Evolutionary conservation across 2,329 filamentous ascomycete species (phyloP), one percentile per base, ranked within the genome.

Genomic region (Fusarium denticulatum): DNA sequence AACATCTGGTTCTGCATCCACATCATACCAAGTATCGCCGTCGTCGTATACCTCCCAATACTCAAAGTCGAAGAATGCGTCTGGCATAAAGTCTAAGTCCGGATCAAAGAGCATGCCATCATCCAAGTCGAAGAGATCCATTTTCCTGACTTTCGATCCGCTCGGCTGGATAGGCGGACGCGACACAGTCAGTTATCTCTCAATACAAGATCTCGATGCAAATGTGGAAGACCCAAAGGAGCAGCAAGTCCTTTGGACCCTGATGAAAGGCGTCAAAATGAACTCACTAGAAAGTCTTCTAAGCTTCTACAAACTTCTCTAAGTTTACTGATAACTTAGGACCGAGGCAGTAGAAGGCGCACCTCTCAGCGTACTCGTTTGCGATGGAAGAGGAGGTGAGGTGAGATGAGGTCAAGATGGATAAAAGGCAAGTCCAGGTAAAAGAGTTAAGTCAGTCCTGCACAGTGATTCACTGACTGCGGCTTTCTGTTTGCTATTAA

Each of bases 371-470:
- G 26, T 28, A 28, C 26, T 28, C 26, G 26, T 28, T 28, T 28
- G 26, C 26, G 26, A 28, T 28, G 26, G 26, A 28, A 28, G 26
- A 28, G 26, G 39, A 18, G 40, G 9, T 42, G 22, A 9, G n/a
- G 24, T 46, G 14, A 43, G 11, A 5, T 18, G 11, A 43, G 24
- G 16, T 26, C 10, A 14, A 20, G 5, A 9, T 46, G 18, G 18
- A 16, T 7, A 16, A 11, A 12, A 30, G 20, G 22, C 7, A 18
- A n/a, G 10, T 2, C 3, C 15, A 16, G 10, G 6, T 12, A 4
- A 16, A 28, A 28, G 6, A 7, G 6, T 28, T 7, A n/a, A 16
- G 14, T 12, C 7, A 14, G 4, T 6, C 5, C 7, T 30, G 10
- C 20, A 4, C 14, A n/a, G 6, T 49, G 22, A 16, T n/a, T 30